Evolutionary conservation across 306 rosid genomes (phyloP), one percentile per base, ranked within the genome.

Genomic region (Lathyrus oleraceus): DNA sequence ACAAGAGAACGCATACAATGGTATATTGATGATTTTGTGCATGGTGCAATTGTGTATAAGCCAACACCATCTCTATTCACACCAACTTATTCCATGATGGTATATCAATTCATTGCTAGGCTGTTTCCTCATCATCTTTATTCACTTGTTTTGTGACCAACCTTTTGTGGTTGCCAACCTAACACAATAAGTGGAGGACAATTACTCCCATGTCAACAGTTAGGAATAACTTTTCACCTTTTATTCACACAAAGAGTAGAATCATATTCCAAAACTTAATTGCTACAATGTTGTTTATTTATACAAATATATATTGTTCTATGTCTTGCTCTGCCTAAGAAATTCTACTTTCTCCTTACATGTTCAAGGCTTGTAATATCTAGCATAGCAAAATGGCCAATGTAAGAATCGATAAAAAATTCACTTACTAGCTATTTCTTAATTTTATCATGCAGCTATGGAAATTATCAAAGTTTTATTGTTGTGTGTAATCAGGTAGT

Each of bases 401-500:
- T 44, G 91, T 87, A 65, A 76, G 89, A 65, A 8, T 19, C 60
- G 6, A 45, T 61, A 32, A 6, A 8, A 76, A 48, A 6, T 2
- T 14, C 1, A 47, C 9, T 42, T 14, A 13, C 19, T 57, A 17
- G 11, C 14, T 56, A 30, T 69, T 39, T 74, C 15, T 52, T 42
- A n/a, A 5, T 36, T 32, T 58, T 25, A 9, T 7, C 47, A 74
- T 32, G 56, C 17, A 70, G 30, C 64, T 10, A 61, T 15, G 60
- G 36, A 17, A 78, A 17, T 72, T 8, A 67, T 71, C 57, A 21
- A 44, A 25, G 20, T 67, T 20, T 47, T 66, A 4, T 53, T 68
- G 16, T 7, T 45, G 5, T 66, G 44, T 75, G 6, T 68, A 0
- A 40, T 72, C 32, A 90, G 94, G 86, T 88, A 75, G 97, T 93